Percentiles rank a stretch among this genome's conserved stretches.
Conservation (phyloP, 106 monocot genomes). For the Gastrodia elata region DNA sequence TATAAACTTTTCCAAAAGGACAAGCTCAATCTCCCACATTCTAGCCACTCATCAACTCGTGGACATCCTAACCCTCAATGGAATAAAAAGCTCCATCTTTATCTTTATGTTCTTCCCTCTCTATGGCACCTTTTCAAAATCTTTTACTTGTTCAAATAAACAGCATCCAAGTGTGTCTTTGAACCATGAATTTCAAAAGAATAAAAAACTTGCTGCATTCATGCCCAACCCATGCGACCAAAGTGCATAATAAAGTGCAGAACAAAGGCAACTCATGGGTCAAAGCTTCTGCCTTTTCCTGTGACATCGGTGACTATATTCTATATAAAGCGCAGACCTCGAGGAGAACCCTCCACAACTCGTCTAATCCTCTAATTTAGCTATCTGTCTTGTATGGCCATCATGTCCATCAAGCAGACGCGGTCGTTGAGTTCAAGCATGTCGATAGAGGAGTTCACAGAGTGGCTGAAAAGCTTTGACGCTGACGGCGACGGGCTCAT, state of each 20-base stretch:
- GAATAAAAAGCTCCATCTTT: too few relatives aligned
- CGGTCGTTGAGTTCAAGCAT: background rate
- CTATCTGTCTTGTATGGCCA: background rate
- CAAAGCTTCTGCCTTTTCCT: background rate
- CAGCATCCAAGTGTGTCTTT: too few relatives aligned
- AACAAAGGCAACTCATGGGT: background rate
- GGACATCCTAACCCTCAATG: too few relatives aligned
- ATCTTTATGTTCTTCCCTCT: too few relatives aligned
- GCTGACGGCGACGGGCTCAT: conserved; percentile 10
- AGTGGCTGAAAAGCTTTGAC: conserved; percentile 14
- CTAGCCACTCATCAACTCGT: too few relatives aligned
- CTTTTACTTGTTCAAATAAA: too few relatives aligned
- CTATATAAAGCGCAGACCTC: background rate
- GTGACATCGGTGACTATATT: background rate
- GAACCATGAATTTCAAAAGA: too few relatives aligned
- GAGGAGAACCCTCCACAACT: background rate
- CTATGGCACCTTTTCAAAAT: too few relatives aligned
- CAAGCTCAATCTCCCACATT: too few relatives aligned
- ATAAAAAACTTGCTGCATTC: too few relatives aligned
- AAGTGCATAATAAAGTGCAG: conserved; percentile 12
- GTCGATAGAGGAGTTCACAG: conserved; percentile 14
- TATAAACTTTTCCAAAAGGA: too few relatives aligned
- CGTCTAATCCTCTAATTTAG: background rate
- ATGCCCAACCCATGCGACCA: too few relatives aligned
- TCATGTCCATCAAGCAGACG: conserved; percentile 8